Evolutionary conservation across 108 stramenopile species (phyloP).

Genomic region (Pseudonitzschia pungens): DNA sequence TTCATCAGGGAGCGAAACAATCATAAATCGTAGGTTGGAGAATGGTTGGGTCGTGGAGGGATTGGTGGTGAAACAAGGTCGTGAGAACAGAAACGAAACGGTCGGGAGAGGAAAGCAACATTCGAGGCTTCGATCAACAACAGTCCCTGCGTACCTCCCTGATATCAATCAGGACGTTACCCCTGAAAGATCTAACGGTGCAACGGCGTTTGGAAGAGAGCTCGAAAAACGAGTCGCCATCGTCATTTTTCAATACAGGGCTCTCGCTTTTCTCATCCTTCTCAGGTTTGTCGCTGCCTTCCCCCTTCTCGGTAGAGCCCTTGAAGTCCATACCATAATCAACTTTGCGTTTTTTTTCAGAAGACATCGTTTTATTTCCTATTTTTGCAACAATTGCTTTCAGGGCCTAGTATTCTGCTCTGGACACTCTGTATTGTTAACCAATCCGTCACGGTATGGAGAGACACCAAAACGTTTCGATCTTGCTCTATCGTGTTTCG

Average conservation of each 20-base stretch:
- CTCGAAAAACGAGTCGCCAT: conserved; percentile 76
- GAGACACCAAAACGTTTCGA: no score
- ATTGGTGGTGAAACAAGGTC: no score
- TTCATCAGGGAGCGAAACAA: conserved; percentile 16
- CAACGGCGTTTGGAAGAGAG: conserved; percentile 57
- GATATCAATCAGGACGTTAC: conserved; percentile 66
- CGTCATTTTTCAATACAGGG: conserved; percentile 43
- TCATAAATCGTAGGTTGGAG: background rate
- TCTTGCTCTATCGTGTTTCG: no score
- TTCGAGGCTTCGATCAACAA: no score
- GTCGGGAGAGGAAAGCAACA: no score
- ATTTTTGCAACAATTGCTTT: no score
- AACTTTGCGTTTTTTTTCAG: conserved; percentile 23
- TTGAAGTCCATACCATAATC: conserved; percentile 1
- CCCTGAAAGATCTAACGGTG: conserved; percentile 70
- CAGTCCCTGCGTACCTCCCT: conserved; percentile 55
- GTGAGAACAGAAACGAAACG: no score
- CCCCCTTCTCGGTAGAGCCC: conserved; percentile 10
- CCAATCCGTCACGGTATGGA: no score
- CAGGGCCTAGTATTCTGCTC: no score
- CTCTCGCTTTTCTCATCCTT: conserved; percentile 4
- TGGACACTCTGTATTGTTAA: no score
- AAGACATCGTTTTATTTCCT: background rate
- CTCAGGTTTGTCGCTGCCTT: background rate
- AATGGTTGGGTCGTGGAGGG: background rate